Base-by-base conservation (phyloP, 169 alveolate species). In the Plasmodium blacklocki region DNA sequence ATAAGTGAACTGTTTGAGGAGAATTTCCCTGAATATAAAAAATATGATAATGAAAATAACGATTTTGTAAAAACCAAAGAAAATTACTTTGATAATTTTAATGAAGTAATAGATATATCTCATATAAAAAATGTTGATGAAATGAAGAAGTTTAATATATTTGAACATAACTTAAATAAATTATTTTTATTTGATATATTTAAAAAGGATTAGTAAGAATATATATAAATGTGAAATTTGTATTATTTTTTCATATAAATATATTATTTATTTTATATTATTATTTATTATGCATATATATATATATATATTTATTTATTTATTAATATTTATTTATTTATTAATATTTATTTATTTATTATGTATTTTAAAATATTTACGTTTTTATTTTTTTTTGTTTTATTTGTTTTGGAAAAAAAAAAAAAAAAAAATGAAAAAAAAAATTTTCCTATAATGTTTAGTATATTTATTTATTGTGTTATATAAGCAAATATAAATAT, bases 131-230 rank as follows among this genome's bases (percentile, higher is more conserved):
- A 85, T 73, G 86, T 52, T 29, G 47, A 32, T 3, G 91, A 85
- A 68, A 85, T 85, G 91, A 85, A 71, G 12, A 85, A 85, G 21
- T 71, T 85, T 32, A 85, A 85, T 56, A 68, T 85, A 58, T 85
- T 70, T 71, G 91, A 85, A 58, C 91, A 85, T 66, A 85, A 85
- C 66, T 71, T 85, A 58, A 21, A 39, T 58, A 85, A 85, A 49
- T 52, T 85, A 26, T 85, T 85, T 62, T 52, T 85, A 32, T 85
- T 85, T 59, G 91, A 85, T 23, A 85, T 85, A 43, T 85, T 85
- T 85, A 73, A 64, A 32, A 85, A 29, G 39, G 62, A 74, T 6
- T 29, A 29, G 6, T 29, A 29, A 29, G 43, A 59, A 12, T n/a
- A 18, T 49, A n/a, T 47, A 45, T 59, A n/a, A 12, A 59, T 59